Evolutionary conservation across 176 grass and related monocot species (phyloP), one percentile per base, ranked within the genome.

Genomic region (Puya raimondii): DNA sequence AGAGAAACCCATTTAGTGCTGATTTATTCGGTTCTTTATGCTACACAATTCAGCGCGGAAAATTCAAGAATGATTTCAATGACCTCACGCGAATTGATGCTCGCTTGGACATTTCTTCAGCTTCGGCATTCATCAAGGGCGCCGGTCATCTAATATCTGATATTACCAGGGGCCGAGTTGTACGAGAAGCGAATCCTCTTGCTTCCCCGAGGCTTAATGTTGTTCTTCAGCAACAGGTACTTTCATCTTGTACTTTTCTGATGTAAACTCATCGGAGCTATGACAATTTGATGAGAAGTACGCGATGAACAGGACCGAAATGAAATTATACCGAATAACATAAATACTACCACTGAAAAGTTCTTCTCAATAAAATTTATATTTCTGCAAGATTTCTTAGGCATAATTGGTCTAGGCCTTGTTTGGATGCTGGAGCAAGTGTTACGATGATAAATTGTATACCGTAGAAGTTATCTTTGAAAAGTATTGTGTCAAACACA

Each of bases 201-300:
- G 77, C 77, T 66, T 53, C 64, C 2, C 78, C 78, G 49, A 73
- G 48, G 63, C 64, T 80, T 50, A 74, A 80, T 68, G 17, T 80
- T 27, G 67, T 80, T 50, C 71, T 80, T 67, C 78, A 80, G 68
- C 78, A 74, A 48, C 78, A 80, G 78, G 78, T 80, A 68, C 17
- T 49, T 68, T 52, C 48, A 48, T 13, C 33, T 42, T 7, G 33
- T 42, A 42, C 6, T 42, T 42, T 42, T 6, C 33, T 1, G 6
- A 42, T 7, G 7, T 5, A 33, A 3, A 3, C 0, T 33, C 4
- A 3, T 33, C 3, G 29, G 29, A 33, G 4, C 29, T 33, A 33
- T 33, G 29, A 33, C 29, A 33, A 33, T 33, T 33, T 33, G 29
- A 33, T 33, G 4, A 33, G 29, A 33, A 3, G 3, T 4, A 5